Base-by-base conservation (phyloP, 2,329 filamentous ascomycete species). In the Pseudomassariella vexata region DNA sequence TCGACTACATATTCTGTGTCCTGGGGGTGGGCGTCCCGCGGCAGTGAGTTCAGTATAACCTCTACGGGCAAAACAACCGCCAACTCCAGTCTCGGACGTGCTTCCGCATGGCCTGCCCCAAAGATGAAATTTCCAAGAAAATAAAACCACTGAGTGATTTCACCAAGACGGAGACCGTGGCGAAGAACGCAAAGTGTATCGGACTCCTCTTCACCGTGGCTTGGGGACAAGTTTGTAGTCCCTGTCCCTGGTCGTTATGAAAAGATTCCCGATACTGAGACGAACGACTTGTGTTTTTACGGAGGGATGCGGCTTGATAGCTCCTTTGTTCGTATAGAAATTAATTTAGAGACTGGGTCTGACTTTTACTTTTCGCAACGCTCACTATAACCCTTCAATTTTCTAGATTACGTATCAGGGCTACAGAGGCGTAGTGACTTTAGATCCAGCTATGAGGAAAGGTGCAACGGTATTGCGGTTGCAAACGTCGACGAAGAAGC, bases 1-100 rank as follows among this genome's bases (percentile, higher is more conserved):
- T 50, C 6, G 57, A 60, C 18, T 64, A 60, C 35, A 45, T 52
- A 16, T 47, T 51, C 15, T 40, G 48, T n/a, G 32, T 64, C 6
- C 52, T 65, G 12, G 40, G 45, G 5, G 30, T 44, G 1, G 61
- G 59, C 17, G 42, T 65, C 20, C 37, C 20, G 2, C 34, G 63
- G 18, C 57, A 64, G 28, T 55, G 53, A 2, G 36, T 48, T 1
- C 41, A 46, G 2, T 65, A 64, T 41, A 47, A 62, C 36, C 65
- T 65, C 41, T 64, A 55, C 30, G 60, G 59, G 1, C 62, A 65
- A 42, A 63, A 59, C 40, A 63, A 63, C 32, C 63, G 57, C 34
- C 61, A 65, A 42, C 48, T 64, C 10, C 63, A 63, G 39, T 62
- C 59, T 2, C 48, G 55, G 16, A 56, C 60, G 5, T 64, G 60